A percentile compares a stretch with the other conserved stretches of the same genome.
phyloP scores from a whole-genome alignment of 208 protist species.

The Leishmania martiniquensis region DNA sequence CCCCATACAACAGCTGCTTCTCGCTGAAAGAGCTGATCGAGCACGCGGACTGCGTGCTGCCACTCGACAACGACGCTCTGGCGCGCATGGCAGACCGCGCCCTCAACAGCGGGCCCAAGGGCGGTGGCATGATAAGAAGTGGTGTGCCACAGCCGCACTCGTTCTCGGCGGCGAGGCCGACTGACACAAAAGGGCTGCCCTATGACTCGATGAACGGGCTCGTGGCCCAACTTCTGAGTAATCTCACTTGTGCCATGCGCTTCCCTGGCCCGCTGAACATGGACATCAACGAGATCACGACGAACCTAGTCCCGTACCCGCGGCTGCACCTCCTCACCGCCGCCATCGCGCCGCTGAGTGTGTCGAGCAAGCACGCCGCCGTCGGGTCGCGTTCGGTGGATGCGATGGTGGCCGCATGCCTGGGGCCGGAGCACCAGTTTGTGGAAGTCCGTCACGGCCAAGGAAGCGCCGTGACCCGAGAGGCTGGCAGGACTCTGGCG shows the following conservation, averaged over 20 bases:
- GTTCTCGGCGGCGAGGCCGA: constrained; percentile 79
- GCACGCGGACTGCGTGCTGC: constrained; percentile 94
- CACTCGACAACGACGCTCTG: constrained; percentile 95
- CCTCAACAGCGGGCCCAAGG: constrained; percentile 10
- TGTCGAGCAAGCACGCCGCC: constrained; percentile 50
- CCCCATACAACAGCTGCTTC: constrained; percentile 96
- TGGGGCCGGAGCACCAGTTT: constrained; percentile 88
- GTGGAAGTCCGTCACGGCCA: constrained; percentile 48
- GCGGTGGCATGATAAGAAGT: constrained; percentile 7
- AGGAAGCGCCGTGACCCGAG: constrained; percentile 31
- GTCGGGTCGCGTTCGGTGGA: constrained; percentile 73
- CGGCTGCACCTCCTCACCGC: constrained; percentile 92
- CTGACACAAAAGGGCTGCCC: constrained; percentile 74
- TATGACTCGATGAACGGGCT: constrained; percentile 97
- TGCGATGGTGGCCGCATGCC: constrained; percentile 89
- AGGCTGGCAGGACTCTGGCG: constrained; percentile 74
- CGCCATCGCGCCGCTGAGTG: constrained; percentile 89
- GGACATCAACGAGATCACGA: constrained; percentile 98
- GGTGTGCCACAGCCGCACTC: constrained; percentile 41
- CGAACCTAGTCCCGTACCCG: constrained; percentile 97
- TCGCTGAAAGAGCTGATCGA: constrained; percentile 92
- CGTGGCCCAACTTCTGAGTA: constrained; percentile 94
- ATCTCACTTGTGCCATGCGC: constrained; percentile 95
- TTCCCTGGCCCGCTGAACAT: constrained; percentile 96
- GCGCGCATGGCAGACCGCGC: constrained; percentile 83